Percentiles rank a stretch among this genome's conserved stretches.
Evolutionary conservation across 768 basidiomycete genomes (phyloP).

Genomic region (Clavaria fumosa): DNA sequence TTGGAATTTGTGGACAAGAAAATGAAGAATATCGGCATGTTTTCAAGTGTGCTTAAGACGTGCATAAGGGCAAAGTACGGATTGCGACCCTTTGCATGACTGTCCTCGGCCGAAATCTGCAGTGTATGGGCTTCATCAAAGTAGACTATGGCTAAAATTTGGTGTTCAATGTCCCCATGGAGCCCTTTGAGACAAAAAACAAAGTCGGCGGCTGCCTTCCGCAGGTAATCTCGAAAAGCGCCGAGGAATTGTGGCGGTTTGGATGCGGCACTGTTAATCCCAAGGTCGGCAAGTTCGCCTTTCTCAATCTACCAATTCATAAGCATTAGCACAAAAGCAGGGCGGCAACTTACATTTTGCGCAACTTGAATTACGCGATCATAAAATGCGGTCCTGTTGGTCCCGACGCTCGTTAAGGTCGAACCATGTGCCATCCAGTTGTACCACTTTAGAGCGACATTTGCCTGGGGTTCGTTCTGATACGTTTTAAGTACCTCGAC

Average conservation of each 20-base stretch:
- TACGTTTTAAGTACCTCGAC: conserved; percentile 1
- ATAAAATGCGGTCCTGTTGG: conserved; percentile 3
- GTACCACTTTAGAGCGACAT: conserved; percentile 2
- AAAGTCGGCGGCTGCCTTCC: not conserved
- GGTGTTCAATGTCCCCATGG: conserved; percentile 1
- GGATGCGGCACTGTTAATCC: not conserved
- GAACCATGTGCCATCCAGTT: conserved; percentile 4
- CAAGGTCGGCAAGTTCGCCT: conserved; percentile 1
- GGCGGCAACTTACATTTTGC: not conserved
- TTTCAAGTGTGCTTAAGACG: not conserved
- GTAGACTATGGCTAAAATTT: conserved; percentile 1
- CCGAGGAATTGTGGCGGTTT: not conserved
- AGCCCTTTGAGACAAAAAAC: not conserved
- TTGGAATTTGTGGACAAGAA: conserved; percentile 4
- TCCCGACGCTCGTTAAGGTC: conserved; percentile 1
- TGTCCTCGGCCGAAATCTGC: not conserved
- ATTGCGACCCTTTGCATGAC: not conserved
- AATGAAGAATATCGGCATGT: conserved; percentile 5
- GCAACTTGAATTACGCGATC: conserved; percentile 3
- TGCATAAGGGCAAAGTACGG: conserved; percentile 3
- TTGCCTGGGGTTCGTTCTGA: not conserved
- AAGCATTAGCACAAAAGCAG: not conserved
- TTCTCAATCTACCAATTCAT: conserved; percentile 1
- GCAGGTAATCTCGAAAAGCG: not conserved
- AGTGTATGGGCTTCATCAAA: conserved; percentile 6